phyloP scores from a whole-genome alignment of 2,329 filamentous ascomycete genomes.

The Reticulascus tulasneorum region DNA sequence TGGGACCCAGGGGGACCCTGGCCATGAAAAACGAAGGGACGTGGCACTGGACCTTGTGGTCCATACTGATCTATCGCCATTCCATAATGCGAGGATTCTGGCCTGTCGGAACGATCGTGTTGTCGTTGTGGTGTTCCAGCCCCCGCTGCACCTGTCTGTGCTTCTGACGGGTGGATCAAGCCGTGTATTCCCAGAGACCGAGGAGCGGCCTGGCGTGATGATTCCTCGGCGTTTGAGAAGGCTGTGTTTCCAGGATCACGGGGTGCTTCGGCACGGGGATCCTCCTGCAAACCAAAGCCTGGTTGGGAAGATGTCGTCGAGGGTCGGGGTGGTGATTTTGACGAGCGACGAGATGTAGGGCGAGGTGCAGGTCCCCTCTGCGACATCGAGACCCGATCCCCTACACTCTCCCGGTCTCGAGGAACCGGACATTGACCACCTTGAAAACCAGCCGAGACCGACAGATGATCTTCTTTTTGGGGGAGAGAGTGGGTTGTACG shows the following conservation, averaged over 20 bases:
- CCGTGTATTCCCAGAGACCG: slow-evolving; percentile 30
- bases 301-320: slow-evolving; percentile 17
- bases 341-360: slow-evolving; percentile 48
- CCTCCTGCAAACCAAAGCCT: slow-evolving; percentile 2
- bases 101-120: slow-evolving; percentile 16
- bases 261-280: slow-evolving; percentile 15
- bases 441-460: slow-evolving; percentile 9
- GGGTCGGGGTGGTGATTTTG: slow-evolving; percentile 36
- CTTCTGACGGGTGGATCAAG: slow-evolving; percentile 33
- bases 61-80: slow-evolving; percentile 19
- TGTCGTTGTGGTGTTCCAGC: slow-evolving; percentile 13
- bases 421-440: slow-evolving; percentile 55
- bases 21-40: slow-evolving; percentile 16
- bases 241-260: slow-evolving; percentile 13
- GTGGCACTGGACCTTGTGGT: slow-evolving; percentile 19
- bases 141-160: slow-evolving; percentile 17
- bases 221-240: slow-evolving; percentile 12
- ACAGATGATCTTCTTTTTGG: slow-evolving; percentile 1
- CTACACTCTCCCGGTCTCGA: slow-evolving; percentile 46
- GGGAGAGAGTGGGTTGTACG: not conserved
- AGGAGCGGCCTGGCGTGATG: slow-evolving; percentile 2
- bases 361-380: slow-evolving; percentile 55
- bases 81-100: slow-evolving; percentile 11
- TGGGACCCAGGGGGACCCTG: slow-evolving; percentile 28
- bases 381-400: slow-evolving; percentile 62